Evolutionary conservation across 2,329 filamentous ascomycete genomes (phyloP).

Genomic region (Colletotrichum eleusines): DNA sequence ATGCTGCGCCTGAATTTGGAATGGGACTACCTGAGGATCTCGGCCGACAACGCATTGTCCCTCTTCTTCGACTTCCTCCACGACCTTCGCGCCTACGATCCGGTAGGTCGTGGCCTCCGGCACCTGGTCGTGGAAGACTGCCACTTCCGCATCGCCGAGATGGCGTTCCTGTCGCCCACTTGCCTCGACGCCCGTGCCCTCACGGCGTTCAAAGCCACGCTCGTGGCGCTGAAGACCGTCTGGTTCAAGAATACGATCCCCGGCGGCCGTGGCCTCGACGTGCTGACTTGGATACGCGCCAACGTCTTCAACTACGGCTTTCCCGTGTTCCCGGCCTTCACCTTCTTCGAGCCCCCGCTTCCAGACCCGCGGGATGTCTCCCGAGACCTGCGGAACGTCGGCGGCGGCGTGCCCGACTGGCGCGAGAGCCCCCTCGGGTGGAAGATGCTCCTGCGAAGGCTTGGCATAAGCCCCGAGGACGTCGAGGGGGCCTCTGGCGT

Average conservation of each 20-base stretch:
- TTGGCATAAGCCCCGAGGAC: slow-evolving; percentile 10
- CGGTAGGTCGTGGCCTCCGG: slow-evolving; percentile 9
- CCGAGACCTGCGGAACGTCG: slow-evolving; percentile 9
- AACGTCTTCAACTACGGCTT: slow-evolving; percentile 34
- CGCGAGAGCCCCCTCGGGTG: slow-evolving; percentile 7
- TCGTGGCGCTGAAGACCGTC: slow-evolving; percentile 19
- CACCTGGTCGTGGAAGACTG: slow-evolving; percentile 15
- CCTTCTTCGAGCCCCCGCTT: slow-evolving; percentile 23
- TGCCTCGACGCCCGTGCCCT: slow-evolving; percentile 2
- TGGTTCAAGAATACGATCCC: slow-evolving; percentile 21
- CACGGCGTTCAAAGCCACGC: not conserved
- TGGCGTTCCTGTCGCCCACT: not conserved
- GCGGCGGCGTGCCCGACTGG: not conserved
- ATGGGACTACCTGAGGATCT: slow-evolving; percentile 25
- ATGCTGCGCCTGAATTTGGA: slow-evolving; percentile 12
- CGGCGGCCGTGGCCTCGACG: slow-evolving; percentile 21
- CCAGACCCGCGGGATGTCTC: slow-evolving; percentile 18
- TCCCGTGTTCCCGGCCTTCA: slow-evolving; percentile 22
- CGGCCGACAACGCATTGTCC: not conserved
- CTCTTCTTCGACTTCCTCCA: slow-evolving; percentile 31
- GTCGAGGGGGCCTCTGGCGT: not conserved
- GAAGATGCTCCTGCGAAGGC: slow-evolving; percentile 4
- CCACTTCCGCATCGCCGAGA: not conserved
- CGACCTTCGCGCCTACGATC: slow-evolving; percentile 28
- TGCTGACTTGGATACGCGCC: slow-evolving; percentile 6